Percentiles rank a stretch among this genome's conserved stretches.
Evolutionary conservation across 208 protist genomes (phyloP).

Genomic region (Paratrypanosoma confusum): DNA sequence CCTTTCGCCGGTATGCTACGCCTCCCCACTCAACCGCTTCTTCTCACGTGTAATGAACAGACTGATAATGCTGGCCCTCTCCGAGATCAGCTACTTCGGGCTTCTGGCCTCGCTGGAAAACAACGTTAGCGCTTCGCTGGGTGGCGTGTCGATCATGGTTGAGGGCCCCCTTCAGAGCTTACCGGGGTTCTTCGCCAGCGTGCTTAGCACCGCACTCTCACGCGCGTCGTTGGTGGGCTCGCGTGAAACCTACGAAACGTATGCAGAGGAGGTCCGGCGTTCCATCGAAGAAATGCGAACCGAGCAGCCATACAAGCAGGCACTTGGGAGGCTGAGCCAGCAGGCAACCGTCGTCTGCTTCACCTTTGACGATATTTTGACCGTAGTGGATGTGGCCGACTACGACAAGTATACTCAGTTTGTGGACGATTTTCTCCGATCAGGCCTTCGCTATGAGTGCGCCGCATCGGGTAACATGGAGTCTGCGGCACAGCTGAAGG

Average conservation of each 20-base stretch:
- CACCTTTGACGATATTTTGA: slow-evolving; percentile 43
- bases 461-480: slow-evolving; percentile 51
- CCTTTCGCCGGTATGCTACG: slow-evolving; percentile 38
- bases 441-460: slow-evolving; percentile 49
- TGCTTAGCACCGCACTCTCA: slow-evolving; percentile 21
- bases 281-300: slow-evolving; percentile 14
- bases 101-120: slow-evolving; percentile 49
- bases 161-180: slow-evolving; percentile 46
- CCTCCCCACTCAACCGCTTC: slow-evolving; percentile 28
- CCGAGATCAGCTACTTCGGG: slow-evolving; percentile 55
- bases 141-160: slow-evolving; percentile 30
- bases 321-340: slow-evolving; percentile 16
- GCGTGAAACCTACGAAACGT: slow-evolving; percentile 30
- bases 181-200: slow-evolving; percentile 26
- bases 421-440: slow-evolving; percentile 30
- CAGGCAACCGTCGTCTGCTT: slow-evolving; percentile 14
- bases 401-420: slow-evolving; percentile 44
- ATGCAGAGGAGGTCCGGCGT: slow-evolving; percentile 24
- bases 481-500: slow-evolving; percentile 17
- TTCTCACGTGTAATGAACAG: slow-evolving; percentile 46
- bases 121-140: slow-evolving; percentile 6
- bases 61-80: slow-evolving; percentile 30
- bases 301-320: slow-evolving; percentile 35
- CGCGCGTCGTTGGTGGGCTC: slow-evolving; percentile 11
- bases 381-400: slow-evolving; percentile 13